A percentile compares a stretch with the other conserved stretches of the same genome.
phyloP scores from a whole-genome alignment of 805 yeast species.

The Naumovozyma castellii region DNA sequence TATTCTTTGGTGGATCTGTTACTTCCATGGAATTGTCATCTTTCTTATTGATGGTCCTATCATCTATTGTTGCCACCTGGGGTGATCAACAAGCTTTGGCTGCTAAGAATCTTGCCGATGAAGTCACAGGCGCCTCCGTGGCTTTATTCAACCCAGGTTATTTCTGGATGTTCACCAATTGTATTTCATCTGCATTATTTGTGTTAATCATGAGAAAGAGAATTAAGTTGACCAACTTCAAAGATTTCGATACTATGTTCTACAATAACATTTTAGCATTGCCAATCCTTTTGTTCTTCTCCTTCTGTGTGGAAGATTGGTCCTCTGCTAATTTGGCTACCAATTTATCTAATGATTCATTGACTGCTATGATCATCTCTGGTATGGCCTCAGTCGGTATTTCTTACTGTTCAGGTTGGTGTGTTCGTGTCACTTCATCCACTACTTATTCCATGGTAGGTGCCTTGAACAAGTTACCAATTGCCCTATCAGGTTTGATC shows the following conservation, averaged over 20 bases:
- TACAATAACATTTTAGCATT: slow-evolving; percentile 91
- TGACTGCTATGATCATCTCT: slow-evolving; percentile 76
- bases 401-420: slow-evolving; percentile 98
- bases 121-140: slow-evolving; percentile 23
- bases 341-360: slow-evolving; percentile 69
- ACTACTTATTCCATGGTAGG: slow-evolving; percentile 99
- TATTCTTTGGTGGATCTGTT: slow-evolving; percentile 93
- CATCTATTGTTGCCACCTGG: slow-evolving; percentile 92
- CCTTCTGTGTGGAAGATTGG: slow-evolving; percentile 89
- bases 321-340: slow-evolving; percentile 59
- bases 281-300: slow-evolving; percentile 72
- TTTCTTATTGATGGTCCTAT: slow-evolving; percentile 83
- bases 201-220: slow-evolving; percentile 95
- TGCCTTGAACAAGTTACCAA: slow-evolving; percentile 95
- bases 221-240: slow-evolving; percentile 91
- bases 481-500: slow-evolving; percentile 87
- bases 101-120: slow-evolving; percentile 25
- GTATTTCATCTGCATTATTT: slow-evolving; percentile 87
- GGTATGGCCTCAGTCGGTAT: slow-evolving; percentile 95
- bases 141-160: slow-evolving; percentile 60
- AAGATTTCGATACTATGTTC: slow-evolving; percentile 96
- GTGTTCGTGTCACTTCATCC: slow-evolving; percentile 97
- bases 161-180: slow-evolving; percentile 94
- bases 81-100: slow-evolving; percentile 48
- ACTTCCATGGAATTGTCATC: slow-evolving; percentile 84